Evolutionary conservation across 305 asterid genomes (phyloP).

Genomic region (Fraxinus dipetala): DNA sequence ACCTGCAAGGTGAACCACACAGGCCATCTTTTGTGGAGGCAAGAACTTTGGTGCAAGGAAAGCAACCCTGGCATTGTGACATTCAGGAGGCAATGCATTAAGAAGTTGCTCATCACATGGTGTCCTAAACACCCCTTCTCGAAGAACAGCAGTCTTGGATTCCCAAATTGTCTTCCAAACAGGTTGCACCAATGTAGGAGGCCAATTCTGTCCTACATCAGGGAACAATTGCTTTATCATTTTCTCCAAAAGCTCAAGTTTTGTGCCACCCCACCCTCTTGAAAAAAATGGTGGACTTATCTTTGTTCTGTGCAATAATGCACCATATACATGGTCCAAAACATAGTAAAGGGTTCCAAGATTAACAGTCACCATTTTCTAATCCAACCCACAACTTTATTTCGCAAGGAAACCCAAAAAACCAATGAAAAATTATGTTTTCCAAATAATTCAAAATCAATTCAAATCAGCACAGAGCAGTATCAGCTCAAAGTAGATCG

Average conservation of each 20-base stretch:
- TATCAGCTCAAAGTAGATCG: constrained; percentile 5
- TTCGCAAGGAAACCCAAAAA: background rate
- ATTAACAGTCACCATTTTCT: constrained; percentile 69
- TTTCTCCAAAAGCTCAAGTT: constrained; percentile 82
- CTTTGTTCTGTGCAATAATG: constrained; percentile 85
- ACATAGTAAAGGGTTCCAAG: constrained; percentile 79
- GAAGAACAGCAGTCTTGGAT: constrained; percentile 66
- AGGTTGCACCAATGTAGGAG: constrained; percentile 68
- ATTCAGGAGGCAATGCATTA: constrained; percentile 87
- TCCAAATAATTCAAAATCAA: constrained; percentile 17
- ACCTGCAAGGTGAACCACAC: constrained; percentile 99
- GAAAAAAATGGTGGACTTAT: constrained; percentile 81
- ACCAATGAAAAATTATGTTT: background rate
- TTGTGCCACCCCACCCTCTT: constrained; percentile 90
- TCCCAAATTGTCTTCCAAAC: constrained; percentile 92
- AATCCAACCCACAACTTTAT: constrained; percentile 4
- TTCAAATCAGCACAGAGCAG: constrained; percentile 20
- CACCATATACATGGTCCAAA: constrained; percentile 89
- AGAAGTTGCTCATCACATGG: constrained; percentile 78
- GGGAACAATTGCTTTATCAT: constrained; percentile 77
- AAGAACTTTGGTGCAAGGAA: constrained; percentile 70
- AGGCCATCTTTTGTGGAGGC: constrained; percentile 67
- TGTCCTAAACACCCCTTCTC: constrained; percentile 82
- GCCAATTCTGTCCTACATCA: constrained; percentile 64
- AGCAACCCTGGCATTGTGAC: constrained; percentile 82